Percentiles rank a stretch among this genome's conserved stretches.
Conservation (phyloP, 441 rosid genomes). For the Theobroma grandiflorum region DNA sequence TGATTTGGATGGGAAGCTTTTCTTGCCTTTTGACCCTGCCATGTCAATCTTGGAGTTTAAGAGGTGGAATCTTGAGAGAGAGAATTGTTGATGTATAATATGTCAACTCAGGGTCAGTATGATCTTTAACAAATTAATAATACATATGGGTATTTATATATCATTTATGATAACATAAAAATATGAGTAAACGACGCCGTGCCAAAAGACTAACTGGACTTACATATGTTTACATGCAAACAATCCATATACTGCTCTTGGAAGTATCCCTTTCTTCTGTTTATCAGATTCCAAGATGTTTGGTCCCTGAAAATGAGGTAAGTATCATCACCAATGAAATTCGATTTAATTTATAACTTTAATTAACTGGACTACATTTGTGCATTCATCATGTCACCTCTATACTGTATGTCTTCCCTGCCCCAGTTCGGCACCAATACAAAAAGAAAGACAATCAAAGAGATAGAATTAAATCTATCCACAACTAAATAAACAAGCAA, state of each 20-base stretch:
- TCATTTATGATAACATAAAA: too few species aligned
- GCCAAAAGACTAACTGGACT: too few species aligned
- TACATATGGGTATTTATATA: too few species aligned
- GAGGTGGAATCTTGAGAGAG: too few species aligned
- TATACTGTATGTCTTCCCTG: conserved; percentile 86
- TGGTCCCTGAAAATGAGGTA: conserved; percentile 58
- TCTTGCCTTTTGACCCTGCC: too few species aligned
- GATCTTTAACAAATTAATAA: too few species aligned
- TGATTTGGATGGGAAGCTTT: too few species aligned
- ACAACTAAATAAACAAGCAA: too few species aligned
- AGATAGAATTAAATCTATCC: conserved; percentile 40
- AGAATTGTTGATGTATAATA: too few species aligned
- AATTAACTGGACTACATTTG: conserved; percentile 3
- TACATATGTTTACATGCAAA: conserved; percentile 52
- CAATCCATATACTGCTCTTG: conserved; percentile 53
- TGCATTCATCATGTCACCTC: conserved; percentile 59
- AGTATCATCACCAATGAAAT: not conserved
- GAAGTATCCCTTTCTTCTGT: conserved; percentile 68
- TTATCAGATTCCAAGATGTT: conserved; percentile 58
- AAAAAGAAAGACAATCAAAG: conserved; percentile 19
- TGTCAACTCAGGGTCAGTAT: too few species aligned
- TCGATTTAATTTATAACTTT: not conserved
- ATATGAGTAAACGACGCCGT: too few species aligned
- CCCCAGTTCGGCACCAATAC: conserved; percentile 72
- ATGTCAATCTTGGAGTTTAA: too few species aligned